These are phyloP conservation scores for Gomphus bonarii DNA, from an alignment of 1,284 basidiomycete species.

Conservation along the genomic window DNA sequence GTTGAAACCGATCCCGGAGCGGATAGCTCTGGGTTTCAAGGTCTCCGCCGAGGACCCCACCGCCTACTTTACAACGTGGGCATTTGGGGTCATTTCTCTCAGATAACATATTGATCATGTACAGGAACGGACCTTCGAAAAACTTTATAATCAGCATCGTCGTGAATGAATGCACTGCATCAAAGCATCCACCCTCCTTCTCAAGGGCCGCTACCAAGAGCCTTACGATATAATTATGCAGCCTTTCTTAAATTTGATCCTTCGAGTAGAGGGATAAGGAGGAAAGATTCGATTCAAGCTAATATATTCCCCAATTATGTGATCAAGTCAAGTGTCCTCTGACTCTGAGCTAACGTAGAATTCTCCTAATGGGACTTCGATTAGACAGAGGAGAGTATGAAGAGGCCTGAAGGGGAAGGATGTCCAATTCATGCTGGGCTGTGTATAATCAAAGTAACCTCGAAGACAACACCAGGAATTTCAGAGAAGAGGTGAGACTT, in stretches of 20 bases:
- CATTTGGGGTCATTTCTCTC: not conserved
- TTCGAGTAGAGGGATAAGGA: too few relatives aligned
- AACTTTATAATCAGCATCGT: constrained; percentile 5
- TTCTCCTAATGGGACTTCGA: too few relatives aligned
- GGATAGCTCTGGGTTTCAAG: not conserved
- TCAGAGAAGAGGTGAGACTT: not conserved
- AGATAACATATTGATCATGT: not conserved
- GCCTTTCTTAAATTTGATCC: too few relatives aligned
- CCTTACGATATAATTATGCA: constrained; percentile 9
- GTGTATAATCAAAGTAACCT: too few relatives aligned
- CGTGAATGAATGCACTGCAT: constrained; percentile 13
- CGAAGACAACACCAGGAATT: not conserved
- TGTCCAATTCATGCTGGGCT: too few relatives aligned
- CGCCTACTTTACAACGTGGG: constrained; percentile 11
- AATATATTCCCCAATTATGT: too few relatives aligned
- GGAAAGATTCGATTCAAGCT: too few relatives aligned
- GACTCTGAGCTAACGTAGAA: too few relatives aligned
- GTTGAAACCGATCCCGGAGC: constrained; percentile 1
- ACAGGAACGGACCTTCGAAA: constrained; percentile 10
- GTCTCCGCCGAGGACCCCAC: constrained; percentile 7
- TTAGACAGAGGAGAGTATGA: too few relatives aligned
- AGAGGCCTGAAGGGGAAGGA: too few relatives aligned
- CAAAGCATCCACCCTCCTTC: constrained; percentile 10
- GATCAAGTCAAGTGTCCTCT: too few relatives aligned
- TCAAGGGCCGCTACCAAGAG: constrained; percentile 9